Evolutionary conservation across 2,329 filamentous ascomycete genomes (phyloP).

Genomic region (Cytospora mali): DNA sequence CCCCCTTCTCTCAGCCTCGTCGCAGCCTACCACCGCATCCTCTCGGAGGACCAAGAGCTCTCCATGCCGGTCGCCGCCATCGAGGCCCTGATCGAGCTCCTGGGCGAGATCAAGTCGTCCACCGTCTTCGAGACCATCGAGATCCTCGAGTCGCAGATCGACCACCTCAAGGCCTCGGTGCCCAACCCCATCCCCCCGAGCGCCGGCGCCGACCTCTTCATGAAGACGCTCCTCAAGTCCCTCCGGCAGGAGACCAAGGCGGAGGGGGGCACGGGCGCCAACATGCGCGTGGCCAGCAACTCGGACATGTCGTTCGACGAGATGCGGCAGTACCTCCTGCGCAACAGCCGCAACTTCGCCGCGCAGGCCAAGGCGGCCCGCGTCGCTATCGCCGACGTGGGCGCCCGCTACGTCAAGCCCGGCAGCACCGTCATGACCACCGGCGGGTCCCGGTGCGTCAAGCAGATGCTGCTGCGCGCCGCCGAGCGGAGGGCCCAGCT

Average conservation of each 20-base stretch:
- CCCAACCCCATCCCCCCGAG: conserved; percentile 89
- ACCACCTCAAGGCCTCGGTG: conserved; percentile 75
- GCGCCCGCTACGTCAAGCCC: conserved; percentile 76
- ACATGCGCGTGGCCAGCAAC: conserved; percentile 34
- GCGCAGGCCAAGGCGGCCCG: conserved; percentile 82
- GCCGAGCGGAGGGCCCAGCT: conserved; percentile 60
- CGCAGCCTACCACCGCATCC: conserved; percentile 55
- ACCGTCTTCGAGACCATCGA: conserved; percentile 95
- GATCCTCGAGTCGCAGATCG: conserved; percentile 75
- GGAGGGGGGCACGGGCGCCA: conserved; percentile 31
- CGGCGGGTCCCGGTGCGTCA: conserved; percentile 83
- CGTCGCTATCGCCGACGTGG: conserved; percentile 79
- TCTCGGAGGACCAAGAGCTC: conserved; percentile 73
- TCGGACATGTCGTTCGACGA: conserved; percentile 70
- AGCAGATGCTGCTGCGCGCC: conserved; percentile 73
- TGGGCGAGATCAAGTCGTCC: conserved; percentile 75
- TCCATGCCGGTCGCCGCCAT: conserved; percentile 85
- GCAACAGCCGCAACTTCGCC: conserved; percentile 86
- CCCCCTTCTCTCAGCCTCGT: conserved; percentile 51
- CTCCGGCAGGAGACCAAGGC: conserved; percentile 55
- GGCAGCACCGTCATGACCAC: conserved; percentile 85
- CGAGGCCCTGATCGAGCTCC: conserved; percentile 73
- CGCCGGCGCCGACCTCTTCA: conserved; percentile 93
- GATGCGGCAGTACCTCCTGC: conserved; percentile 79
- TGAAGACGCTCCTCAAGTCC: conserved; percentile 84